Evolutionary conservation across 345 rosid species (phyloP).

Genomic region (Aquilaria yunnanensis): DNA sequence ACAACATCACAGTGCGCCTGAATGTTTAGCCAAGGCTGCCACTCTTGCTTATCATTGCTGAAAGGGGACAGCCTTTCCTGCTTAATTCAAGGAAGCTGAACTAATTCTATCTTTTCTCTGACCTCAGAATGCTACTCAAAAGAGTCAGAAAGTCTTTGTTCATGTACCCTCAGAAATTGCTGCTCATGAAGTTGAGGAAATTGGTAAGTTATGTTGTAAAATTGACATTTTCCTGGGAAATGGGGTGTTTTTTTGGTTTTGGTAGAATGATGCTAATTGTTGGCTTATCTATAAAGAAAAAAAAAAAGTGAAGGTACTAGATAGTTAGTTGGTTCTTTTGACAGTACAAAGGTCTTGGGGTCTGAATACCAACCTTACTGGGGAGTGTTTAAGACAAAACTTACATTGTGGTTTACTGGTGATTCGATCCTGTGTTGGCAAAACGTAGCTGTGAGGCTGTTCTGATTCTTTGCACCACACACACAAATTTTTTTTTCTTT

Average conservation of each 20-base stretch:
- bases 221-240: neutral
- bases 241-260: neutral
- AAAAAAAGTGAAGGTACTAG: too few species aligned
- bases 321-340: too few species aligned
- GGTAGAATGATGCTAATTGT: neutral
- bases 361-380: too few species aligned
- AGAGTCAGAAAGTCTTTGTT: conserved; percentile 79
- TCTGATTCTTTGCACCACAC: too few species aligned
- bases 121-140: conserved; percentile 81
- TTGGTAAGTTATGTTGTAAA: conserved; percentile 35
- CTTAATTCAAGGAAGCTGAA: neutral
- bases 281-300: too few species aligned
- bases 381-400: too few species aligned
- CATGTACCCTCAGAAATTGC: conserved; percentile 78
- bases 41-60: neutral
- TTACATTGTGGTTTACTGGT: too few species aligned
- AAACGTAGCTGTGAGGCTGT: too few species aligned
- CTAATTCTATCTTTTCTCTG: neutral
- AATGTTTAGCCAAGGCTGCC: neutral
- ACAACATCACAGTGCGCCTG: neutral
- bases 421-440: too few species aligned
- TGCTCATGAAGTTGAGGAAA: conserved; percentile 89
- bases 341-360: too few species aligned
- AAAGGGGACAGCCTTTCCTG: neutral
- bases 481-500: too few species aligned